Evolutionary conservation across 768 basidiomycete species (phyloP), one percentile per base, ranked within the genome.

Genomic region (Amanita pseudoporphyria): DNA sequence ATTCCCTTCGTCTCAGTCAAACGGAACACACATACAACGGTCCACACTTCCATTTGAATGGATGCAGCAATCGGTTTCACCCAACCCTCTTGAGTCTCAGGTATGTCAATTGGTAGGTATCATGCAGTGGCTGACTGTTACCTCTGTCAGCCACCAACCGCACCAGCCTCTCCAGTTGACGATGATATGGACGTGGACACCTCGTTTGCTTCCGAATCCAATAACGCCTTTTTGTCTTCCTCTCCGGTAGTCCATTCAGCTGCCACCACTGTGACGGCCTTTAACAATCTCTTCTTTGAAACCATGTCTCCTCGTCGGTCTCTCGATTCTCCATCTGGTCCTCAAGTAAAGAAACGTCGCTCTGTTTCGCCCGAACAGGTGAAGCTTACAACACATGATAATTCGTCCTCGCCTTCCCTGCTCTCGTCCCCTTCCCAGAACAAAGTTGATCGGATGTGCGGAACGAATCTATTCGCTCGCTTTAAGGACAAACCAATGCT

Each of bases 101-200:
- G 67, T 68, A 57, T 54, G 66, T 57, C 47, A 21, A 51, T 10
- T 35, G 31, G 43, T 24, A 33, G 26, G 2, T 40, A 13, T 26
- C 6, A 21, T 5, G 22, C 21, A 12, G 40, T 7, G 49, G 49
- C 49, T 50, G 49, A 50, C 49, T 2, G 9, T 26, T 19, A 18
- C 21, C 35, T 40, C 32, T 58, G 60, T 60, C 60, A 73, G 69
- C 68, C 65, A 45, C 66, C 68, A 14, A 64, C 66, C 53, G 61
- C 65, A 38, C 65, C 68, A 7, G 62, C 71, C 13, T 74, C 76
- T 45, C 71, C 74, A 24, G 67, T 66, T 37, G 77, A 79, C 56
- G 74, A 87, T 63, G 82, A 81, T 26, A 91, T 90, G 88, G 88
- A 91, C 55, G 74, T 90, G 31, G 88, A 91, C 60, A 73, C 75